Conservation (phyloP, 805 yeast species). For the Lipomyces orientalis region DNA sequence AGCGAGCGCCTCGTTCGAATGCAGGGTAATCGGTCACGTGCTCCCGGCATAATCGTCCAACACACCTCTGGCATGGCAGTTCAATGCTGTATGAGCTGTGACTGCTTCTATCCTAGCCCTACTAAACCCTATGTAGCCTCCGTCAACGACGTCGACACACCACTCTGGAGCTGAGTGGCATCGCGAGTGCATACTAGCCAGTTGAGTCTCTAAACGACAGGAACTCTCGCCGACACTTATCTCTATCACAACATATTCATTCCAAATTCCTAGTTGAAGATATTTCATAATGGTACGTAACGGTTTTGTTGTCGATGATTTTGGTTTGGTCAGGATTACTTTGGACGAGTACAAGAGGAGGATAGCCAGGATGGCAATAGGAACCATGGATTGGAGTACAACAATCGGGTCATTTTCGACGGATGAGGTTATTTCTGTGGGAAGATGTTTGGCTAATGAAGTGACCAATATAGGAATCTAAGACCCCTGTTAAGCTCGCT, state of each 20-base stretch:
- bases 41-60: too few species aligned
- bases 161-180: too few species aligned
- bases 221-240: too few species aligned
- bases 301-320: not conserved
- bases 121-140: too few species aligned
- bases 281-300: constrained; percentile 18
- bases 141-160: too few species aligned
- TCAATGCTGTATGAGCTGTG: too few species aligned
- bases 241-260: not conserved
- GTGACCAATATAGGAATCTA: constrained; percentile 46
- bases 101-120: too few species aligned
- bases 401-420: not conserved
- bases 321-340: not conserved
- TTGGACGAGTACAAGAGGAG: not conserved
- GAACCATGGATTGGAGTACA: not conserved
- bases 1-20: too few species aligned
- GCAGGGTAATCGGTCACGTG: too few species aligned
- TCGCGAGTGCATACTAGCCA: too few species aligned
- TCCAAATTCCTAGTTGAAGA: not conserved
- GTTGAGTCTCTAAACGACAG: too few species aligned
- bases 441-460: not conserved
- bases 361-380: not conserved
- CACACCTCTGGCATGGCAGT: too few species aligned
- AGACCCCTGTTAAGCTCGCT: constrained; percentile 94
- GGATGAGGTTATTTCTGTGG: not conserved